Base-by-base conservation (phyloP, 805 yeast genomes). In the Saccharomycopsis oosterbeekiorum region DNA sequence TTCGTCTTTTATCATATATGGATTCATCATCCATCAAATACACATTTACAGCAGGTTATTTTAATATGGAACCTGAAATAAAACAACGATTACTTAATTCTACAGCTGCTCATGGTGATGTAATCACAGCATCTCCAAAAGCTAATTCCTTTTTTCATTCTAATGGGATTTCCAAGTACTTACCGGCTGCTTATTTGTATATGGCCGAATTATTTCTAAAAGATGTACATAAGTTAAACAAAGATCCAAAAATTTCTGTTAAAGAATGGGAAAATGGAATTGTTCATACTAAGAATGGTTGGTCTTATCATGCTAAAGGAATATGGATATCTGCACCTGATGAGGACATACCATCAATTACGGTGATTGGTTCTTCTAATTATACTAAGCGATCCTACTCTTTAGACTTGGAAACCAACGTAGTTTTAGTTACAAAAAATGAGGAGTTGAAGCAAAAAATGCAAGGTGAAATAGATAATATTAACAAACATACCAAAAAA, bases 231-330 rank as follows among this genome's bases (percentile, higher is more conserved):
- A 17, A 24, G 8, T 9, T 24, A 15, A 40, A 17, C 14, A 63
- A 60, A 55, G 51, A 54, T 10, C 29, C 56, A 19, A 34, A 54
- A 14, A 84, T 93, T 37, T 72, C 74, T 19, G 74, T 94, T 42
- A 78, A 78, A 60, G 98, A 93, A 72, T 94, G 99, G 99, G 80
- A 82, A 68, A 83, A 81, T 57, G 99, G 99, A 0, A 76, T 84
- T 2, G 96, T 90, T 2, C 89, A 90, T 69, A 81, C 87, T 8
- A 80, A 84, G 0, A 80, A 77, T 36, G 99, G 99, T 0, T 93
- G 99, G 98, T 89, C 97, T 0, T 94, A 94, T 71, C 99, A 94
- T 70, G 98, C 99, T 14, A 94, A 94, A 70, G 99, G 99, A 1
- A 75, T 93, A 4, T 94, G 98, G 98, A 74, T 89, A 0, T 77